A percentile compares a stretch with the other conserved stretches of the same genome.
Conservation (phyloP, 495 filamentous ascomycete genomes). For the Hyaloscypha finlandica region DNA sequence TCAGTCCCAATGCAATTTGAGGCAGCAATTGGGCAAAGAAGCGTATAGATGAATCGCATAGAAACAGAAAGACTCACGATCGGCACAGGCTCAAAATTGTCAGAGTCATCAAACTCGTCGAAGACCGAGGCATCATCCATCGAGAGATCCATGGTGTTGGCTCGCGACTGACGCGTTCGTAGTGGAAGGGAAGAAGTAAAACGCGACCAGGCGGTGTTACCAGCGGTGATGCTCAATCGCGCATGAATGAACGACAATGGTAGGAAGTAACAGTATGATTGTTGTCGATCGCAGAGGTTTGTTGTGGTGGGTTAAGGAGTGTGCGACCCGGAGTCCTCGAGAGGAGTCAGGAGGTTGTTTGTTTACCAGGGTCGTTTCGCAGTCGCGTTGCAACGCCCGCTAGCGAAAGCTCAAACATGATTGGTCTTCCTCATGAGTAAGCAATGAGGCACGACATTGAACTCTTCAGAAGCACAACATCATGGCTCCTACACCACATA, state of each 20-base stretch:
- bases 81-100: conserved; percentile 49
- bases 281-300: neutral
- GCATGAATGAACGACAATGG: conserved; percentile 15
- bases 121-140: conserved; percentile 61
- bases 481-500: neutral
- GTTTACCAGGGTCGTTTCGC: neutral
- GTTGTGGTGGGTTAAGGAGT: conserved; percentile 11
- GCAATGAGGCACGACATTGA: neutral
- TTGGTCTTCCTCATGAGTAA: neutral
- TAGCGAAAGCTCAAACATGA: neutral
- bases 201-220: neutral
- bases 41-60: neutral
- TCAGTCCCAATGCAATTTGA: conserved; percentile 6
- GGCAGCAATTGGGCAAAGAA: neutral
- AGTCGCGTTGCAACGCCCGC: conserved; percentile 7
- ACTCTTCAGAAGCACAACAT: neutral
- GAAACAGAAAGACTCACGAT: conserved; percentile 33
- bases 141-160: conserved; percentile 42
- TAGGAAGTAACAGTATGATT: neutral
- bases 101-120: conserved; percentile 45
- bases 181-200: neutral
- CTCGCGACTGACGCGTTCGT: conserved; percentile 9
- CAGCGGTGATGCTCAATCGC: neutral
- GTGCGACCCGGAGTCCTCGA: neutral
- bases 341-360: conserved; percentile 2